These are phyloP conservation scores for Sporothrix humicola DNA, from an alignment of 2,329 filamentous ascomycete genomes.

Conservation along the genomic window DNA sequence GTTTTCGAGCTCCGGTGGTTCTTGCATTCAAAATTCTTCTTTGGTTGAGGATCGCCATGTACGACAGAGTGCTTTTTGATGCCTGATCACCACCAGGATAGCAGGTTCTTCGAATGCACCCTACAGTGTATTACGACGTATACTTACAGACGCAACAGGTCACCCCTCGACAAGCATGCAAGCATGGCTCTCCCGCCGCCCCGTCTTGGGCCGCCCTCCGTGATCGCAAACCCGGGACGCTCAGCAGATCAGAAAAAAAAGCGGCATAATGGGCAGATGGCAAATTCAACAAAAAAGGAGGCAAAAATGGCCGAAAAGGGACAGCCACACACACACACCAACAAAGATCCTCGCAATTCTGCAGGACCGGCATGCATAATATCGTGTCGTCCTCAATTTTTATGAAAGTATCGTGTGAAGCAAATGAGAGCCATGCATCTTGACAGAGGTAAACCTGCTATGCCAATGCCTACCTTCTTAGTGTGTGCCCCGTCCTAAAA, in stretches of 20 bases:
- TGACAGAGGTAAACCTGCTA: not conserved
- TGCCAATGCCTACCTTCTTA: constrained; percentile 46
- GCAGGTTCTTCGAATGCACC: not conserved
- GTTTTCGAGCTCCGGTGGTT: not conserved
- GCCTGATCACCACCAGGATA: constrained; percentile 13
- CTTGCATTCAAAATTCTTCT: not conserved
- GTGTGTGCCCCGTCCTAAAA: constrained; percentile 51
- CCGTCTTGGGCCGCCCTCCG: constrained; percentile 3
- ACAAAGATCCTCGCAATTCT: not conserved
- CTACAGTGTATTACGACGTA: not conserved
- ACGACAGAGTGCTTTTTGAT: constrained; percentile 21
- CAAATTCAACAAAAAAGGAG: not conserved
- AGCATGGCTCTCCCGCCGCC: not conserved
- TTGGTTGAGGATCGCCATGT: constrained; percentile 25
- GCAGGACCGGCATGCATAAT: not conserved
- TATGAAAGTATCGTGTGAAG: not conserved
- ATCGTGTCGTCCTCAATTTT: too few relatives aligned
- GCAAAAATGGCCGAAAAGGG: constrained; percentile 3
- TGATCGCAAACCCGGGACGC: constrained; percentile 31
- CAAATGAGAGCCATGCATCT: constrained; percentile 1
- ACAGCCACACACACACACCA: not conserved
- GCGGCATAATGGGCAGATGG: constrained; percentile 4
- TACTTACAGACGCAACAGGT: not conserved
- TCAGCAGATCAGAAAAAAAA: constrained; percentile 36
- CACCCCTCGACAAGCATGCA: not conserved